Percentiles rank a stretch among this genome's conserved stretches.
Evolutionary conservation across 2,329 filamentous ascomycete species (phyloP).

Genomic region (Setomelanomma holmii): DNA sequence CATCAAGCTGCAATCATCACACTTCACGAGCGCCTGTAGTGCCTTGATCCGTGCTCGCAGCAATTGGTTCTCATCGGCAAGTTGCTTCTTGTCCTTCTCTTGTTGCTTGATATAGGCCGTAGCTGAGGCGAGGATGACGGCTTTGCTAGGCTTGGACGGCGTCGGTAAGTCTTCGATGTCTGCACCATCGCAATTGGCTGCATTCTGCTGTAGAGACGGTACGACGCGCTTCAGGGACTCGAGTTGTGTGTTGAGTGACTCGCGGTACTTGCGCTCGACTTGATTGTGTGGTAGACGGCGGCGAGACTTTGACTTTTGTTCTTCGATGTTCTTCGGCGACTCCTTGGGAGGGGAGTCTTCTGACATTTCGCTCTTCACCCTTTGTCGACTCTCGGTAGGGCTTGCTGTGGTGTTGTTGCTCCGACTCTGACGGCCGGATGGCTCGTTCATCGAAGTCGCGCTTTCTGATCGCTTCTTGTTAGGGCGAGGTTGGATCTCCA

Average conservation of each 20-base stretch:
- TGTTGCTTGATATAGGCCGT: constrained; percentile 56
- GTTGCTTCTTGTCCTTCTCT: constrained; percentile 51
- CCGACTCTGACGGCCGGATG: constrained; percentile 40
- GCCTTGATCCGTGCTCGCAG: constrained; percentile 51
- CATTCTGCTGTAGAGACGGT: constrained; percentile 49
- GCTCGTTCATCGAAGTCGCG: constrained; percentile 34
- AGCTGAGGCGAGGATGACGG: constrained; percentile 55
- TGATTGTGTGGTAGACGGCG: constrained; percentile 53
- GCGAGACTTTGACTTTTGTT: constrained; percentile 43
- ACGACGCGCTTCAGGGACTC: constrained; percentile 51
- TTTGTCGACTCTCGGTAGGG: constrained; percentile 23
- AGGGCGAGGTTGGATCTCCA: constrained; percentile 44
- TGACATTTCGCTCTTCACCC: constrained; percentile 43
- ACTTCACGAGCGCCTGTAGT: constrained; percentile 54
- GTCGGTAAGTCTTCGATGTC: constrained; percentile 54
- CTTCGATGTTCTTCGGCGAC: constrained; percentile 25
- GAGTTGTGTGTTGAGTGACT: constrained; percentile 55
- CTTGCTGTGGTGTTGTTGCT: constrained; percentile 24
- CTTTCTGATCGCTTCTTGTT: constrained; percentile 50
- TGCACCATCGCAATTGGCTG: constrained; percentile 44
- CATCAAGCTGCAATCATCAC: constrained; percentile 55
- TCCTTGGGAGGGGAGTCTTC: constrained; percentile 36
- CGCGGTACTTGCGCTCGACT: constrained; percentile 56
- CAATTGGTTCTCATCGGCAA: constrained; percentile 49
- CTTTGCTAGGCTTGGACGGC: constrained; percentile 53